Percentiles rank a stretch among this genome's conserved stretches.
phyloP scores from a whole-genome alignment of 495 filamentous ascomycete genomes.

The Bombardia bombarda region DNA sequence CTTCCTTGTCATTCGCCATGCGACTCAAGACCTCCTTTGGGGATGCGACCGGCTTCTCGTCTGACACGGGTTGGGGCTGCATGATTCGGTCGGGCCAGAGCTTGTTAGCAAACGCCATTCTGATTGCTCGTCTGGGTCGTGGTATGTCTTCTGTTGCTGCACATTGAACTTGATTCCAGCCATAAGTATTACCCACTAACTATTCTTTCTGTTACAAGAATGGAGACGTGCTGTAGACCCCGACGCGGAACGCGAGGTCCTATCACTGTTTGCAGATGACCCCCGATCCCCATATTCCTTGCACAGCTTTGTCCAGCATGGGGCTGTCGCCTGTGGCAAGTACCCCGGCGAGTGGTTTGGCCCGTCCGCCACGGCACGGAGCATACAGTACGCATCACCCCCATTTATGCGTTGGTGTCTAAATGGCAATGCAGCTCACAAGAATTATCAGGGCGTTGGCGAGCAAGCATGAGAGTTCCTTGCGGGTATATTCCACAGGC shows the following conservation, averaged over 20 bases:
- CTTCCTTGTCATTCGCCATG: slow-evolving; percentile 79
- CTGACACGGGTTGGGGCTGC: slow-evolving; percentile 95
- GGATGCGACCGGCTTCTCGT: slow-evolving; percentile 77
- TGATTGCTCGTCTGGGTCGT: slow-evolving; percentile 65
- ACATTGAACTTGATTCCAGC: not conserved
- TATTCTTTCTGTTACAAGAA: slow-evolving; percentile 38
- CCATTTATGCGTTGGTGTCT: no score
- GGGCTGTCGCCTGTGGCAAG: slow-evolving; percentile 82
- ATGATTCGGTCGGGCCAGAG: slow-evolving; percentile 98
- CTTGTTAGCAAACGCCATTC: slow-evolving; percentile 77
- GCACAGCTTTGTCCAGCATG: slow-evolving; percentile 86
- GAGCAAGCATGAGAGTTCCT: slow-evolving; percentile 45
- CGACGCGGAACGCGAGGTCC: slow-evolving; percentile 59
- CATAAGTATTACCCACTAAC: not conserved
- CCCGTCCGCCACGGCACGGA: slow-evolving; percentile 92
- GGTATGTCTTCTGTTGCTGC: slow-evolving; percentile 42
- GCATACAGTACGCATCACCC: slow-evolving; percentile 70
- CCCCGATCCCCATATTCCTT: slow-evolving; percentile 86
- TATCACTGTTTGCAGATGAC: slow-evolving; percentile 84
- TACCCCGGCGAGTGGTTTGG: slow-evolving; percentile 99
- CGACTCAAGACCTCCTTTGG: slow-evolving; percentile 73
- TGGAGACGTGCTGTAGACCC: slow-evolving; percentile 62
- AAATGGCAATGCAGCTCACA: no score
- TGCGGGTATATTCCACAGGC: slow-evolving; percentile 82
- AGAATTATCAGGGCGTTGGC: slow-evolving; percentile 75